Evolutionary conservation across 2,329 filamentous ascomycete genomes (phyloP), one percentile per base, ranked within the genome.

Genomic region (Colletotrichum shisoi): DNA sequence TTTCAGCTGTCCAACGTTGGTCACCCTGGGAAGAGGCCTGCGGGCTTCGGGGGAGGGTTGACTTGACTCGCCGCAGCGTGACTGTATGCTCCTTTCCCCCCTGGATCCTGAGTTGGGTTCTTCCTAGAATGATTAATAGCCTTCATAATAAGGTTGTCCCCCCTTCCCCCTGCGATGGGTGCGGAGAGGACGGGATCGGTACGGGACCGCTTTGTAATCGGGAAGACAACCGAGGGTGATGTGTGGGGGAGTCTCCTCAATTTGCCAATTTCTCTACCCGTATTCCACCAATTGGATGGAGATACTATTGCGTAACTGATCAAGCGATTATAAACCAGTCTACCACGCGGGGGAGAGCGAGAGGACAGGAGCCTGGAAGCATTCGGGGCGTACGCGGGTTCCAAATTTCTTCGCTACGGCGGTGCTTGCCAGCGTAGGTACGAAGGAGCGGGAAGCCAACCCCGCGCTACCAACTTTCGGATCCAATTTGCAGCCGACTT

Each of bases 211-310:
- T 56, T 42, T 59, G 40, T 34, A 54, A 63, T 7, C 51, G 42
- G 44, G 53, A 37, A 44, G 24, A 49, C 57, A 40, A 37, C n/a
- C 19, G 31, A 48, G 9, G 9, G 51, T 39, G 27, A 4, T 19
- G 27, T 44, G 54, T n/a, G 54, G 39, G 27, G 17, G 21, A 39
- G n/a, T 42, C 52, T 44, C 27, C 44, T 64, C 46, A 58, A 46
- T 34, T 37, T 39, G n/a, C n/a, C 9, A 53, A 39, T 21, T 12
- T 53, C 27, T 34, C 37, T 48, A 27, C 5, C 24, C 24, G 24
- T 27, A 49, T 64, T 54, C 44, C 42, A 61, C 64, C 42, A 61
- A 67, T 67, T 67, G 61, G 64, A 49, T 39, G 64, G 61, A 67
- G 61, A 59, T 64, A 56, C 48, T 62, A 45, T 56, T 40, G 54